A percentile compares a stretch with the other conserved stretches of the same genome.
These are phyloP conservation scores for Penicillium atrosanguineum DNA, from an alignment of 495 filamentous ascomycete genomes.

Conservation along the genomic window DNA sequence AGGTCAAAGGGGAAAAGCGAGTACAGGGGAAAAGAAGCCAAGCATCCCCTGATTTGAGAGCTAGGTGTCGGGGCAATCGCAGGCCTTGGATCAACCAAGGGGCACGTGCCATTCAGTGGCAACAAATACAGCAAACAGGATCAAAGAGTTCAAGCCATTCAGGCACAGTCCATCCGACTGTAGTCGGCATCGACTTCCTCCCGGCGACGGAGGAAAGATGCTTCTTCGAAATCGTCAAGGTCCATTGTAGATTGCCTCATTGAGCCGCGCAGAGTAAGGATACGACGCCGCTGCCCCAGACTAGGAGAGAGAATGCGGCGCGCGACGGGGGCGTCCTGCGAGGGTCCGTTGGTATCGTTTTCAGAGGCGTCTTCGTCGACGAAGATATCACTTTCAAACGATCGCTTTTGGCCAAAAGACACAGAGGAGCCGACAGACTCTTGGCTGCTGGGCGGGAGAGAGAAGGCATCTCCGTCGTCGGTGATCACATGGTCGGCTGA, in stretches of 20 bases:
- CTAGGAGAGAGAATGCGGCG: constrained; percentile 37
- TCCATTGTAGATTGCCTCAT: constrained; percentile 23
- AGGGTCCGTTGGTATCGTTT: not conserved
- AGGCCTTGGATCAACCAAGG: not conserved
- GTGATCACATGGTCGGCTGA: constrained; percentile 16
- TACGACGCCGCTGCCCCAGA: constrained; percentile 32
- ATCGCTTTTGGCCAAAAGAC: constrained; percentile 23
- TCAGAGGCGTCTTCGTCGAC: constrained; percentile 23
- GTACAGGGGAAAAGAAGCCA: not conserved
- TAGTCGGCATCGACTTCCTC: constrained; percentile 46
- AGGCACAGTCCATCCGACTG: constrained; percentile 25
- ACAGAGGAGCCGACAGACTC: constrained; percentile 30
- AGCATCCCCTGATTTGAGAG: no score
- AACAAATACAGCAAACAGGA: not conserved
- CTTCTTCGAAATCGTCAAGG: constrained; percentile 45
- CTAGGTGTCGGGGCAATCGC: not conserved
- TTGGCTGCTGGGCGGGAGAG: constrained; percentile 47
- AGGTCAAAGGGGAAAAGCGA: not conserved
- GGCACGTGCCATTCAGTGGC: constrained; percentile 9
- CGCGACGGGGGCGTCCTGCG: constrained; percentile 5
- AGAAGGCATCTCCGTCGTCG: constrained; percentile 42
- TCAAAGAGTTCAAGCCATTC: not conserved
- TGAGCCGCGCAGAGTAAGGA: constrained; percentile 16
- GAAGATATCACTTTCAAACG: constrained; percentile 54
- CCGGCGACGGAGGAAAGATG: constrained; percentile 37